Evolutionary conservation across 768 basidiomycete genomes (phyloP).

Genomic region (Collybia sp.): DNA sequence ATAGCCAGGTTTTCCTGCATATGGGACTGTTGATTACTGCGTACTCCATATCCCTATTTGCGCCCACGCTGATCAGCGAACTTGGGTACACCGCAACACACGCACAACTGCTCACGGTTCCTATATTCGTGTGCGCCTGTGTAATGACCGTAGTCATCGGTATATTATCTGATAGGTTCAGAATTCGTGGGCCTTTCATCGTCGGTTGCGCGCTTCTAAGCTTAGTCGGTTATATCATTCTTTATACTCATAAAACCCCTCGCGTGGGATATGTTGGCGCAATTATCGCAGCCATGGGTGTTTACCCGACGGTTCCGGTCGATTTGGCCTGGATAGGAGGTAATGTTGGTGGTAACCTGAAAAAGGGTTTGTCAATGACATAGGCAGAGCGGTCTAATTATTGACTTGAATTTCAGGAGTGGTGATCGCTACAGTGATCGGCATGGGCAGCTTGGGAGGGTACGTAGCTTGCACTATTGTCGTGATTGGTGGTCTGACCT

Average conservation of each 20-base stretch:
- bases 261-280: slow-evolving; percentile 35
- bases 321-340: slow-evolving; percentile 41
- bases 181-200: slow-evolving; percentile 36
- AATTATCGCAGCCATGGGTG: slow-evolving; percentile 38
- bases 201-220: slow-evolving; percentile 27
- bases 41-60: no score
- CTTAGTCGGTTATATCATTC: slow-evolving; percentile 36
- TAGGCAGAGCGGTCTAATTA: slow-evolving; percentile 32
- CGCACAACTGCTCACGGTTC: slow-evolving; percentile 31
- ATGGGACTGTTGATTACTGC: no score
- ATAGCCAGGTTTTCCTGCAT: no score
- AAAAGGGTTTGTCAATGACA: slow-evolving; percentile 44
- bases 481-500: background rate
- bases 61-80: slow-evolving; percentile 24
- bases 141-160: slow-evolving; percentile 20
- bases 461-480: slow-evolving; percentile 6
- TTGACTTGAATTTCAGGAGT: slow-evolving; percentile 18
- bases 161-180: slow-evolving; percentile 24
- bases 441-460: slow-evolving; percentile 51
- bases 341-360: slow-evolving; percentile 46
- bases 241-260: slow-evolving; percentile 24
- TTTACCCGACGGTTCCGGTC: slow-evolving; percentile 36
- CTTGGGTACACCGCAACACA: slow-evolving; percentile 38
- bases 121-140: slow-evolving; percentile 26
- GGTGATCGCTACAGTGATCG: slow-evolving; percentile 47